Evolutionary conservation across 177 flowering plant species (phyloP), one percentile per base, ranked within the genome.

Genomic region (Vitis hybrid): DNA sequence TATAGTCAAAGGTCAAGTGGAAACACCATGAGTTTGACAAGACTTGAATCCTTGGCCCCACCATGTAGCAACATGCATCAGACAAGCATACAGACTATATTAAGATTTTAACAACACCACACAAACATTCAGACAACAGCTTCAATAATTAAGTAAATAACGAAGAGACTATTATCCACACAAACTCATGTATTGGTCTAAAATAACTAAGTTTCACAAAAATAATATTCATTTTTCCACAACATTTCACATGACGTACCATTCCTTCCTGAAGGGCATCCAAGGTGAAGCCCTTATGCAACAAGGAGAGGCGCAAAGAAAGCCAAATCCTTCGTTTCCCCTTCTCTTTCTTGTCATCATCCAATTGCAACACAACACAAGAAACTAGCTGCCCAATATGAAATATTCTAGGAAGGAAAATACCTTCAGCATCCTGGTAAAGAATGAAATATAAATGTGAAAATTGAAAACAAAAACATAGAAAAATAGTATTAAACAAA

Each of bases 241-340:
- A 4, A 51, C 18, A 54, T 53, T 65, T 11, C 11, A 53, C 62
- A 44, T 17, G 28, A 24, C 92, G 73, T 88, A 93, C 99, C 99
- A 94, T 94, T 66, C 99, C 99, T 78, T 90, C 92, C 72, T 94
- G 94, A 78, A 94, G 47, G 64, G 77, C 72, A 73, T 96, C 99
- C 73, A 94, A 79, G 1, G 88, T 84, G 66, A 88, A 82, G 49
- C 88, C 85, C 74, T 90, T 92, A 69, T 94, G 83, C 82, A 96
- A 72, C 71, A 89, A 77, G 60, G 92, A 84, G 61, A 96, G 93
- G 20, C 92, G 91, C 76, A 94, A 76, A 47, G 99, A 92, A 72
- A 96, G 97, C 97, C 97, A 90, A 24, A 96, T 88, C 80, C 84
- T 96, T 59, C 83, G 69, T 66, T 81, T 91, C 67, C 87, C 90